Percentiles rank a stretch among this genome's conserved stretches.
Conservation (phyloP, 768 basidiomycete genomes). For the Leucosporidium scottii region DNA sequence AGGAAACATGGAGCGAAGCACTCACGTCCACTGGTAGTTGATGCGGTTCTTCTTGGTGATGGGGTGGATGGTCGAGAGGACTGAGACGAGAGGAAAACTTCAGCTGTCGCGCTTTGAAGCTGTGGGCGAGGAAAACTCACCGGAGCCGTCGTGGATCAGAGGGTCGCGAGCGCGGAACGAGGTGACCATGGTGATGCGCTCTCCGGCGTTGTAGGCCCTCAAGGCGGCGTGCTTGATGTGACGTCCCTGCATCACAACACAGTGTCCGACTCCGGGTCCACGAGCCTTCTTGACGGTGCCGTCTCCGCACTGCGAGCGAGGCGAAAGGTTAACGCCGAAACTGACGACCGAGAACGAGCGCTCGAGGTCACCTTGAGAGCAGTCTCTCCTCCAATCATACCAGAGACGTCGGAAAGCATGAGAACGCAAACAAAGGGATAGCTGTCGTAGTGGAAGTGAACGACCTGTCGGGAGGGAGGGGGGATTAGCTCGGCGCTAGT, state of each 20-base stretch:
- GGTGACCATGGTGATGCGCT: constrained; percentile 20
- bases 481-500: no score
- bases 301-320: constrained; percentile 12
- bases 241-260: constrained; percentile 20
- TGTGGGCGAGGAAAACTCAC: background rate
- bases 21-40: constrained; percentile 16
- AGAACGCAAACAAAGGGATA: constrained; percentile 22
- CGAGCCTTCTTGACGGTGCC: constrained; percentile 17
- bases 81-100: background rate
- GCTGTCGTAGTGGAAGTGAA: background rate
- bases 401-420: constrained; percentile 15
- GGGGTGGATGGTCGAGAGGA: constrained; percentile 19
- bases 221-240: constrained; percentile 17
- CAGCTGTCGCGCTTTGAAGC: no score
- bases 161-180: constrained; percentile 23
- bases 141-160: constrained; percentile 10
- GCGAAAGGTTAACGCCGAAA: background rate
- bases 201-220: constrained; percentile 14
- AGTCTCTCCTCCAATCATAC: constrained; percentile 27
- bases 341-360: no score
- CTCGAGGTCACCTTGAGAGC: constrained; percentile 1
- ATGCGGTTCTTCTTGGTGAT: constrained; percentile 14
- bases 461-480: no score
- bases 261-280: constrained; percentile 10
- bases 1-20: background rate